Evolutionary conservation across 2,329 filamentous ascomycete genomes (phyloP).

Genomic region (Neonectria faginata): DNA sequence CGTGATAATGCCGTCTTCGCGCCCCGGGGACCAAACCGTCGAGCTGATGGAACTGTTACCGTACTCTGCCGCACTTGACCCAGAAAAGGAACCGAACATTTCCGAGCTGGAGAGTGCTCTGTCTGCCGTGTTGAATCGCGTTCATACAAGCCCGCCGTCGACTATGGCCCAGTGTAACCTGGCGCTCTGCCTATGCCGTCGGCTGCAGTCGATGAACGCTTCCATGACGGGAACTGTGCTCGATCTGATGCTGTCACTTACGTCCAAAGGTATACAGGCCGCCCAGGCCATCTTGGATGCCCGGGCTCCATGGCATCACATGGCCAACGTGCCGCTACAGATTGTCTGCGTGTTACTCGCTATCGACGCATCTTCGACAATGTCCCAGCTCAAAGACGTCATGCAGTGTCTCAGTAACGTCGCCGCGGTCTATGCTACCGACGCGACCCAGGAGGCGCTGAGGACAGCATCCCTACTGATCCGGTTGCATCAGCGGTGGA

Average conservation of each 20-base stretch:
- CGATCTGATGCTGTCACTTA: constrained; percentile 60
- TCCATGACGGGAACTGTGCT: constrained; percentile 57
- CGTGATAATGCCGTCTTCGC: constrained; percentile 53
- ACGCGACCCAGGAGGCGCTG: constrained; percentile 63
- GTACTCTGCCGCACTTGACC: constrained; percentile 65
- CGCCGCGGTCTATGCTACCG: constrained; percentile 57
- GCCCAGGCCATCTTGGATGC: constrained; percentile 59
- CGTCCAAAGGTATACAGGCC: constrained; percentile 58
- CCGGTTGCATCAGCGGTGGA: constrained; percentile 62
- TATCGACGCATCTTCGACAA: constrained; percentile 63
- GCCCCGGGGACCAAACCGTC: constrained; percentile 55
- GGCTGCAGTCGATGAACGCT: constrained; percentile 63
- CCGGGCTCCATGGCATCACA: constrained; percentile 67
- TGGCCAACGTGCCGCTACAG: constrained; percentile 70
- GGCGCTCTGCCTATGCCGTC: constrained; percentile 65
- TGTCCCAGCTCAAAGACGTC: constrained; percentile 61
- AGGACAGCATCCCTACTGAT: constrained; percentile 66
- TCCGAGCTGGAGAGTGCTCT: constrained; percentile 58
- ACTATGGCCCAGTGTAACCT: constrained; percentile 66
- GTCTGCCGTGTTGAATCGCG: constrained; percentile 53
- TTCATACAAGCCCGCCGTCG: constrained; percentile 56
- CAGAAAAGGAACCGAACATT: constrained; percentile 56
- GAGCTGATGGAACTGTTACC: constrained; percentile 66
- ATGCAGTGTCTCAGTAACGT: constrained; percentile 61
- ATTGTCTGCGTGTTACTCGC: constrained; percentile 66